A percentile compares a stretch with the other conserved stretches of the same genome.
Conservation (phyloP, 1,284 basidiomycete species). For the Pulveroboletus sp. region DNA sequence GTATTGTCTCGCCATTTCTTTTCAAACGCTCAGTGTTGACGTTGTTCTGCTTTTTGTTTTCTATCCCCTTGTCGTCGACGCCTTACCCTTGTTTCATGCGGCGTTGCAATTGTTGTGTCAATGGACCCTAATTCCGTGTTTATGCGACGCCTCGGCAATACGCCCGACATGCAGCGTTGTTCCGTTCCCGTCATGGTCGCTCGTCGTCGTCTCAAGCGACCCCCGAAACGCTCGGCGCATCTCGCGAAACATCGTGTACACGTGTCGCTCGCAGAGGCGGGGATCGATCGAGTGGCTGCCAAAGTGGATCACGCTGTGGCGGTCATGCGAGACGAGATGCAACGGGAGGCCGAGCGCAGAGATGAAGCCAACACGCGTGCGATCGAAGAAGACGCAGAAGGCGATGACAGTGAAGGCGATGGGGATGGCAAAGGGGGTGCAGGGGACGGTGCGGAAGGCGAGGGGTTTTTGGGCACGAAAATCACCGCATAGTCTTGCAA, state of each 20-base stretch:
- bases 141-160: not conserved
- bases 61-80: not conserved
- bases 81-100: not conserved
- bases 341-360: conserved; percentile 58
- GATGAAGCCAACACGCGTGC: conserved; percentile 29
- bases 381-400: conserved; percentile 40
- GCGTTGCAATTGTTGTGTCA: not conserved
- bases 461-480: conserved; percentile 32
- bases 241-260: conserved; percentile 66
- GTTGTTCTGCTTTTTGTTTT: not conserved
- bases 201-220: conserved; percentile 78
- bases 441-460: conserved; percentile 34
- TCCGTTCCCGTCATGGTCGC: conserved; percentile 93
- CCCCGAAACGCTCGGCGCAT: conserved; percentile 63
- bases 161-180: conserved; percentile 56
- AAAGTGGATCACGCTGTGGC: conserved; percentile 75
- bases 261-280: conserved; percentile 84
- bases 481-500: conserved; percentile 16
- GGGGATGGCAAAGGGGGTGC: conserved; percentile 22
- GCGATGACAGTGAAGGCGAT: conserved; percentile 26
- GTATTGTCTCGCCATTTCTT: conserved; percentile 37
- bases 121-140: not conserved
- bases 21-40: conserved; percentile 1
- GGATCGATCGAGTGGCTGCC: conserved; percentile 76
- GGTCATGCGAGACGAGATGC: conserved; percentile 68